Evolutionary conservation across 2,329 filamentous ascomycete species (phyloP).

Genomic region (Apiospora kogelbergensis): DNA sequence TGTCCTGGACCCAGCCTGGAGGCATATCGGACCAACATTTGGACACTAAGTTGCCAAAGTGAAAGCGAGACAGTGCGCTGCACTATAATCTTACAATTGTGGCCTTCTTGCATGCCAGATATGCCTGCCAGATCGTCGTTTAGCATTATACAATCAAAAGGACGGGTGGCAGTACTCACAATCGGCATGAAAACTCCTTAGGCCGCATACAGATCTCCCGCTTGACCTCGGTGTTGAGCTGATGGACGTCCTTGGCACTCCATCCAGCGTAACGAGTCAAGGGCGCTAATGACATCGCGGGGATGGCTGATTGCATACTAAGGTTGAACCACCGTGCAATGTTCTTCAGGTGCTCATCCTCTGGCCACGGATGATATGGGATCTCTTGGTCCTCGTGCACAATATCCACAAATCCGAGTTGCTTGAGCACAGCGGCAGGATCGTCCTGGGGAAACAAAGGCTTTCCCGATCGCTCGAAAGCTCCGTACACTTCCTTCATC

Average conservation of each 20-base stretch:
- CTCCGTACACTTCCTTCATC: conserved; percentile 67
- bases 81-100: not conserved
- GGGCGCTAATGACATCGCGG: conserved; percentile 71
- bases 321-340: conserved; percentile 84
- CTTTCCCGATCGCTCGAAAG: conserved; percentile 64
- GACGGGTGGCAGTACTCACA: conserved; percentile 56
- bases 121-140: conserved; percentile 18
- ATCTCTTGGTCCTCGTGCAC: conserved; percentile 67
- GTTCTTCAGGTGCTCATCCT: conserved; percentile 62
- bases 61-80: not conserved
- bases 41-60: not conserved
- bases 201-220: conserved; percentile 68
- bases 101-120: conserved; percentile 28
- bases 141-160: not conserved
- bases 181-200: conserved; percentile 70
- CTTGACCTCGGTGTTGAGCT: conserved; percentile 62
- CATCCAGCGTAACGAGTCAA: conserved; percentile 66
- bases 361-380: conserved; percentile 73
- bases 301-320: conserved; percentile 69
- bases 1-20: not conserved
- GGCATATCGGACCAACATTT: not conserved
- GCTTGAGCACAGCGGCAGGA: conserved; percentile 61
- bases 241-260: conserved; percentile 59
- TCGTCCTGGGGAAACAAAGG: conserved; percentile 60
- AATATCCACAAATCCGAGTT: conserved; percentile 79